Conservation (phyloP, 2,329 filamentous ascomycete species). For the Zopfia rhizophila region DNA sequence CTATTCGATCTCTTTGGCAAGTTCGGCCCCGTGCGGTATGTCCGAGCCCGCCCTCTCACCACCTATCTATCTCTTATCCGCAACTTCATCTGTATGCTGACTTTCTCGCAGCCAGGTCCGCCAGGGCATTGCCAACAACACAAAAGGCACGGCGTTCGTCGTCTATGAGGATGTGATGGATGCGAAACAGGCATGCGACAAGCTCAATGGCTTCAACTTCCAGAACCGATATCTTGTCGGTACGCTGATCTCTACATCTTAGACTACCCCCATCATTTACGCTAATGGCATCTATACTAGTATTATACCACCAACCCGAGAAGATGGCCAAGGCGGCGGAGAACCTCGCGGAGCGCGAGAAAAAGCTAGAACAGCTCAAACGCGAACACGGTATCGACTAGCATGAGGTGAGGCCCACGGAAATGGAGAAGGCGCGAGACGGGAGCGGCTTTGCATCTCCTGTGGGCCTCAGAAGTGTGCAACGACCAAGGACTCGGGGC, state of each 20-base stretch:
- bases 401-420: conserved; percentile 61
- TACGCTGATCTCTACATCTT: conserved; percentile 61
- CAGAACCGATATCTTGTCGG: conserved; percentile 99
- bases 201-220: conserved; percentile 99
- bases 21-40: conserved; percentile 93
- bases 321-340: conserved; percentile 89
- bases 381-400: conserved; percentile 98
- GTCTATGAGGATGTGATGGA: conserved; percentile 99
- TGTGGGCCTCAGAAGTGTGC: conserved; percentile 50
- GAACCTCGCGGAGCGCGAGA: conserved; percentile 91
- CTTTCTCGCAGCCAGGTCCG: conserved; percentile 82
- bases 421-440: conserved; percentile 44
- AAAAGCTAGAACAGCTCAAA: conserved; percentile 98
- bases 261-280: neutral
- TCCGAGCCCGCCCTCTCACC: conserved; percentile 31
- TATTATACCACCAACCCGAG: conserved; percentile 80
- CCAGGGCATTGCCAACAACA: conserved; percentile 95
- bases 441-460: conserved; percentile 43
- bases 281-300: conserved; percentile 54
- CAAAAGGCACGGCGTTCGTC: conserved; percentile 98
- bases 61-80: conserved; percentile 20
- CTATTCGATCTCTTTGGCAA: conserved; percentile 99
- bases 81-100: conserved; percentile 31
- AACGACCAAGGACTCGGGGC: conserved; percentile 39
- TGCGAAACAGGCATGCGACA: conserved; percentile 98